Base-by-base conservation (phyloP, 139 green algal genomes). In the Edaphochlamys debaryana region DNA sequence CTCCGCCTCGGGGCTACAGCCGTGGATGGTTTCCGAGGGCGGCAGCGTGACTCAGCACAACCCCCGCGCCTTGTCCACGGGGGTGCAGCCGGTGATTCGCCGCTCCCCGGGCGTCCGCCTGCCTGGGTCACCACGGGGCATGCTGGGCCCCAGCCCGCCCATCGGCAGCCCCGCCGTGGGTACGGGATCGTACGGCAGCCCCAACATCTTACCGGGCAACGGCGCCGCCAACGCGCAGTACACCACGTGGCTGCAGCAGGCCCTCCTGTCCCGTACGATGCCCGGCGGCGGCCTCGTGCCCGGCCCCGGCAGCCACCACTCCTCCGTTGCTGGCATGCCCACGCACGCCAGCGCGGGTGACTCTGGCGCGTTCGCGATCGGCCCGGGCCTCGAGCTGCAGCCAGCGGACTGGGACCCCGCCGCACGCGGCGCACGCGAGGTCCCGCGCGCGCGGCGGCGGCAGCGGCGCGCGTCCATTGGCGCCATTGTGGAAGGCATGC, bases 401-500 rank as follows among this genome's bases (percentile, higher is more conserved):
- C 75, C 75, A 15, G 75, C 60, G 29, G 75, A 48, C 22, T 81
- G 75, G 75, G 75, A 81, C 75, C 75, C 75, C 6, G 34, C 42
- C 30, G 41, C 75, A 19, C 60, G 60, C 27, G 38, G 13, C 58
- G 75, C 60, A 30, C 17, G 4, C 36, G 29, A 13, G 25, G 29
- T 15, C 4, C 15, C 56, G 1, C 60, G 58, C 40, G 60, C 60
- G 40, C 60, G 75, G 40, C 75, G 75, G 29, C 60, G 75, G n/a
- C 56, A 63, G 23, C 75, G 75, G 3, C 75, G 75, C 36, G 75
- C 75, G 4, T 72, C 60, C 30, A 67, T 81, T 9, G 75, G 75
- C 6, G 75, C 64, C 36, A 81, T 81, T 6, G 56, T 81, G 17
- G 60, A 60, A n/a, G 27, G 37, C 60, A 60, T 81, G 60, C 62